Conservation (phyloP, 108 stramenopile species). For the Cyclotella atomus region DNA sequence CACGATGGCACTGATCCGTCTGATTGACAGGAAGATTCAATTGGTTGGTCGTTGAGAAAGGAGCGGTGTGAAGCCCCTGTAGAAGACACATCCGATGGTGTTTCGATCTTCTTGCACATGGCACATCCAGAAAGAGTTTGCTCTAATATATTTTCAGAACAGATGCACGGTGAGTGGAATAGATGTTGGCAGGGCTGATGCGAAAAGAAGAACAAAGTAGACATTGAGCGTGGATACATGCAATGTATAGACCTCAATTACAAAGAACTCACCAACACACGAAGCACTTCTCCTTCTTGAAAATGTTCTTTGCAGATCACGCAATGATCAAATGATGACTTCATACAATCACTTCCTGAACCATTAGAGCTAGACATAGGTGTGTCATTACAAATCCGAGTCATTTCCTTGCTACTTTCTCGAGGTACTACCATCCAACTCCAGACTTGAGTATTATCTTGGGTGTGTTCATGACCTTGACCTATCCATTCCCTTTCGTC, state of each 20-base stretch:
- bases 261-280: slow-evolving; percentile 53
- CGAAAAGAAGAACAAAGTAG: background rate
- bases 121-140: slow-evolving; percentile 69
- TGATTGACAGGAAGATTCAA: slow-evolving; percentile 13
- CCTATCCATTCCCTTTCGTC: background rate
- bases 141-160: slow-evolving; percentile 67
- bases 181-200: slow-evolving; percentile 74
- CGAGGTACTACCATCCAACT: slow-evolving; percentile 62
- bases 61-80: background rate
- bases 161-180: slow-evolving; percentile 87
- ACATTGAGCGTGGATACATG: background rate
- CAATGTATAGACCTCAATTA: background rate
- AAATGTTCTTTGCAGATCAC: slow-evolving; percentile 81
- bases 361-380: slow-evolving; percentile 29
- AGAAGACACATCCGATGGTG: slow-evolving; percentile 1
- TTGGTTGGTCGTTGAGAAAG: background rate
- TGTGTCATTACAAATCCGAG: background rate
- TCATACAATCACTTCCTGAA: background rate
- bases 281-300: slow-evolving; percentile 73
- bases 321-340: slow-evolving; percentile 52
- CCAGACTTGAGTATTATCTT: slow-evolving; percentile 25
- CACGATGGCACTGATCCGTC: slow-evolving; percentile 70
- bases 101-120: slow-evolving; percentile 63
- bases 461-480: background rate
- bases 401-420: slow-evolving; percentile 28